A percentile compares a stretch with the other conserved stretches of the same genome.
Evolutionary conservation across 2,329 filamentous ascomycete species (phyloP).

Genomic region (Diaporthe sp.): DNA sequence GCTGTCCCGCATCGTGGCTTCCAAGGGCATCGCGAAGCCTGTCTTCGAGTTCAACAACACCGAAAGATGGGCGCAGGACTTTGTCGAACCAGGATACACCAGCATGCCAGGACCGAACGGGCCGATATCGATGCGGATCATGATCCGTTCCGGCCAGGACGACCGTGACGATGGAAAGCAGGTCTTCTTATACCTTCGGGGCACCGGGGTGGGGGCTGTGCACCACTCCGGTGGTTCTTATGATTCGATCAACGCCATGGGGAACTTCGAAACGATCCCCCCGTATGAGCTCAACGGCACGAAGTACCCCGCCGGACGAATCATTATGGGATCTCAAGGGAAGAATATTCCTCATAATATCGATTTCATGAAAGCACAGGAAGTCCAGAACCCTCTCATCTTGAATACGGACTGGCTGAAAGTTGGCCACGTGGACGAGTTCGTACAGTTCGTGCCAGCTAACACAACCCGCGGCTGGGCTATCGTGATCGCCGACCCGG

Average conservation of each 20-base stretch:
- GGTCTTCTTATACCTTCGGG: neutral
- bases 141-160: neutral
- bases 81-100: neutral
- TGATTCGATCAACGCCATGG: neutral
- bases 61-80: neutral
- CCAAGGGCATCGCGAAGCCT: neutral
- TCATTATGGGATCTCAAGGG: neutral
- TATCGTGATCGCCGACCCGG: neutral
- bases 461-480: slow-evolving; percentile 2
- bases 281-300: neutral
- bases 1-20: neutral
- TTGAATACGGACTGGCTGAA: neutral
- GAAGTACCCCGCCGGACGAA: neutral
- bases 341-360: neutral
- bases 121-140: neutral
- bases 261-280: neutral
- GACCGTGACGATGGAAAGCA: neutral
- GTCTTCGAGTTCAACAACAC: neutral
- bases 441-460: neutral
- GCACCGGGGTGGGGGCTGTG: neutral
- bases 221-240: neutral
- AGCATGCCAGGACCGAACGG: slow-evolving; percentile 6
- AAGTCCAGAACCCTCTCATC: neutral
- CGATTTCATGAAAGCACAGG: neutral
- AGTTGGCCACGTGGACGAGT: neutral